A percentile compares a stretch with the other conserved stretches of the same genome.
Evolutionary conservation across 176 grass and related monocot species (phyloP).

Genomic region (Elymus sibiricus): DNA sequence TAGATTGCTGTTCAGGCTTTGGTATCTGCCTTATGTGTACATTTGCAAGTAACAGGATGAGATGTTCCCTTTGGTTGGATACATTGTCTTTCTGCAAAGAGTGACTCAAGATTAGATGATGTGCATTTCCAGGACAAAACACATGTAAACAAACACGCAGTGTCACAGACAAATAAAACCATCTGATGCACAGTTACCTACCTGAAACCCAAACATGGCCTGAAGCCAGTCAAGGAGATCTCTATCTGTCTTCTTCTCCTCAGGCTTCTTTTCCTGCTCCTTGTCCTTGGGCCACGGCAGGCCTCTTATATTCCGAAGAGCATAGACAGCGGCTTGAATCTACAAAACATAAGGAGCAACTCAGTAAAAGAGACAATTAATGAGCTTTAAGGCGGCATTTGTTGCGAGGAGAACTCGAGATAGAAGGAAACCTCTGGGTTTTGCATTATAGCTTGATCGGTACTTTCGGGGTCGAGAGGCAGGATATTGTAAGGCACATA

Average conservation of each 20-base stretch:
- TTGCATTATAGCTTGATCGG: slow-evolving; percentile 72
- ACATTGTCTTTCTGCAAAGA: slow-evolving; percentile 83
- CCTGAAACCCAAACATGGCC: slow-evolving; percentile 99
- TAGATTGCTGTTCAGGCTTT: slow-evolving; percentile 78
- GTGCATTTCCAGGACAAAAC: neutral
- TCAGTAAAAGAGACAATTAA: neutral
- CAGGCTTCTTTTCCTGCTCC: slow-evolving; percentile 51
- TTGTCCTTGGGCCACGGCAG: slow-evolving; percentile 89
- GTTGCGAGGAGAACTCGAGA: neutral
- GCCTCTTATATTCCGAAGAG: slow-evolving; percentile 70
- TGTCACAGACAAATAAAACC: neutral
- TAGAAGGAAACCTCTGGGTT: slow-evolving; percentile 64
- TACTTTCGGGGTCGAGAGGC: slow-evolving; percentile 89
- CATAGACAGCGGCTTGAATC: slow-evolving; percentile 88
- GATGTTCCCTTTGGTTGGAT: slow-evolving; percentile 95
- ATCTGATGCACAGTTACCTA: slow-evolving; percentile 21
- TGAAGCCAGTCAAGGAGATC: slow-evolving; percentile 95
- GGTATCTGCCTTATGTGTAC: slow-evolving; percentile 72
- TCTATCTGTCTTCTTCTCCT: slow-evolving; percentile 59
- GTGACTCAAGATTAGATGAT: neutral
- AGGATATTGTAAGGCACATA: slow-evolving; percentile 93
- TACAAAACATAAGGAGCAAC: slow-evolving; percentile 1
- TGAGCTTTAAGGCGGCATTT: neutral
- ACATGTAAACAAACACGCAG: neutral
- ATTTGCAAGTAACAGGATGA: slow-evolving; percentile 93